These are phyloP conservation scores for Capsicum chinense DNA, from an alignment of 257 asterid genomes.

Conservation along the genomic window DNA sequence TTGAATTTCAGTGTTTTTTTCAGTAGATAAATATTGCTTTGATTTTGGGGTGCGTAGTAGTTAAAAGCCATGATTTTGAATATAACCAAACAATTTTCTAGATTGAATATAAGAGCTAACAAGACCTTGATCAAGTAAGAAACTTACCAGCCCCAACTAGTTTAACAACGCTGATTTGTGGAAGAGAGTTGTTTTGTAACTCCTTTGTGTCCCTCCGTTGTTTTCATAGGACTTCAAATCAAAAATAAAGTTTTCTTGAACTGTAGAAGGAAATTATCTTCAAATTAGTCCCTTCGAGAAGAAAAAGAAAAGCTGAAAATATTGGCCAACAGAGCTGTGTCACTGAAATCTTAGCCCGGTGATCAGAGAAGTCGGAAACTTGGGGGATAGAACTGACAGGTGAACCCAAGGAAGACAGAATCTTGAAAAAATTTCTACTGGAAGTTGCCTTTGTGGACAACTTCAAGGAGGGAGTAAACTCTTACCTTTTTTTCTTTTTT, in stretches of 20 bases:
- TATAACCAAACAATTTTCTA: neutral
- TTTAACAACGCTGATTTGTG: slow-evolving; percentile 1
- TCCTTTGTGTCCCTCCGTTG: neutral
- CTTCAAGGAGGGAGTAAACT: neutral
- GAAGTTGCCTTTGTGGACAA: neutral
- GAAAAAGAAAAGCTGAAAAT: neutral
- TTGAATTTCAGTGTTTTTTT: neutral
- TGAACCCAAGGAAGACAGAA: neutral
- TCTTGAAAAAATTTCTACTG: neutral
- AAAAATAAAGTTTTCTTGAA: neutral
- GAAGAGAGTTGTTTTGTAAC: neutral
- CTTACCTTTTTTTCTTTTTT: no score
- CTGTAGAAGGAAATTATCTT: slow-evolving; percentile 2
- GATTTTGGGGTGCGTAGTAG: neutral
- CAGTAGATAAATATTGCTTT: neutral
- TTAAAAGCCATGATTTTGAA: neutral
- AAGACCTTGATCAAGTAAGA: slow-evolving; percentile 17
- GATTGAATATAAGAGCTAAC: neutral
- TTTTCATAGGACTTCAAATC: neutral
- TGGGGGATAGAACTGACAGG: slow-evolving; percentile 1
- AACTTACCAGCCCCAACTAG: neutral
- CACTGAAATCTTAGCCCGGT: neutral
- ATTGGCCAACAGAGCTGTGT: neutral
- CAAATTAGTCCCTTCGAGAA: neutral
- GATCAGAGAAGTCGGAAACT: neutral